Evolutionary conservation across 2,329 filamentous ascomycete species (phyloP), one percentile per base, ranked within the genome.

Genomic region (Microcyclosporella mali): DNA sequence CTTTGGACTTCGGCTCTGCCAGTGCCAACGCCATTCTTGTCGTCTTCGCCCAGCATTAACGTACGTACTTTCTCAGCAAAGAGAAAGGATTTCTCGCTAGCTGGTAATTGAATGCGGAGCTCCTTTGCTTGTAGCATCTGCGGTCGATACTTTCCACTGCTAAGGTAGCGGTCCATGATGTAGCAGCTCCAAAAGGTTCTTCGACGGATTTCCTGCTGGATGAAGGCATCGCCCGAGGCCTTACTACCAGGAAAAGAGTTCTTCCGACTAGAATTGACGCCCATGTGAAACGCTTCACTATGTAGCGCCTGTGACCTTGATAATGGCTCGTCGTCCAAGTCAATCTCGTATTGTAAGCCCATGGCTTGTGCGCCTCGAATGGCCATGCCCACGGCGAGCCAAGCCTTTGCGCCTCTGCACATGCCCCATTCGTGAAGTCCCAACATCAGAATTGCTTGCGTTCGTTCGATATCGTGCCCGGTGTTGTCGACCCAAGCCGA

Each of bases 101-200:
- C 84, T 1, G 82, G 82, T 3, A 87, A 67, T 57, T 83, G 81
- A 15, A 85, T 79, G 27, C 73, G 70, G 6, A 85, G 62, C 43
- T 82, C 77, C 3, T 78, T 70, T 1, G 76, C 66, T 29, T 72
- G 70, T 33, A 86, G 71, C 56, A 78, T 79, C 11, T 75, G 72
- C 1, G 77, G 71, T 16, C 81, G 71, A 40, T 78, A 73, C 48
- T 77, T 77, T 15, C 82, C 82, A 52, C 77, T 81, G 28, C 80
- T 77, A 17, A 86, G 66, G 61, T 85, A 77, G 2, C 82, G 76
- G 58, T 88, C 84, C 52, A 88, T 70, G 39, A 86, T 79, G 45
- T 84, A 80, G 56, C 82, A 85, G 53, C 82, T 85, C 69, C 83
- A 87, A 69, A 86, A 84, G 1, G 83, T 85, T 6, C 84, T 75